phyloP scores from a whole-genome alignment of 306 rosid species.

The Neltuma alba region DNA sequence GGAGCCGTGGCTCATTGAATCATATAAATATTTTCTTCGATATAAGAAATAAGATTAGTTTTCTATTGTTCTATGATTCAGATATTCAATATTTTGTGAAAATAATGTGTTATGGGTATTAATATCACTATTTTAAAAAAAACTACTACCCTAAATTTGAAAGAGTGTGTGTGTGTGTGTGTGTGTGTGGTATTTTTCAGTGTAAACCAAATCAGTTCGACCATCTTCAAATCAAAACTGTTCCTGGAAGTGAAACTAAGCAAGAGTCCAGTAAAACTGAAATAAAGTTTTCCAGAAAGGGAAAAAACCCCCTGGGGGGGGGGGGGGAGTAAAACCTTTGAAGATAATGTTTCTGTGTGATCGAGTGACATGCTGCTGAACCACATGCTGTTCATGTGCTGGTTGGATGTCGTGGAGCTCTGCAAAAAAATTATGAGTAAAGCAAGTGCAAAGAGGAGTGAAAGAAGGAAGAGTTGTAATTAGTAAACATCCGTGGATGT shows the following conservation, averaged over 20 bases:
- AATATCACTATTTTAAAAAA: neutral
- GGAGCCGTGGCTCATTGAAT: neutral
- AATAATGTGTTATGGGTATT: neutral
- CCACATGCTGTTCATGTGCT: constrained; percentile 46
- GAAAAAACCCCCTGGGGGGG: neutral
- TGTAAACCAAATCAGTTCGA: neutral
- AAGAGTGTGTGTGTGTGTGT: neutral
- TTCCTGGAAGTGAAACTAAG: neutral
- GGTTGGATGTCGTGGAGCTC: constrained; percentile 57
- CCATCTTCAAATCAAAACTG: neutral
- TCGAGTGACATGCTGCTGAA: constrained; percentile 46
- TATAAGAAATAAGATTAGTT: neutral
- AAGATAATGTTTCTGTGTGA: constrained; percentile 59
- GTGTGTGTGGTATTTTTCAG: neutral
- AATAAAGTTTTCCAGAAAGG: constrained; percentile 14
- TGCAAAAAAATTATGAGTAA: constrained; percentile 31
- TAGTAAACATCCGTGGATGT: constrained; percentile 4
- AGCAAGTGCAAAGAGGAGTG: neutral
- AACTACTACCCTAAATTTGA: too few relatives aligned
- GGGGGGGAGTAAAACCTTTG: constrained; percentile 60
- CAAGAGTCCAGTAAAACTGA: neutral
- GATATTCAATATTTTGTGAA: neutral
- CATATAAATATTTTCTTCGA: neutral
- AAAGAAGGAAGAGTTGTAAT: constrained; percentile 10
- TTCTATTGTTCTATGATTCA: neutral